phyloP scores from a whole-genome alignment of 371 early-diverging fungal genomes.

The Saksenaea vasiformis region DNA sequence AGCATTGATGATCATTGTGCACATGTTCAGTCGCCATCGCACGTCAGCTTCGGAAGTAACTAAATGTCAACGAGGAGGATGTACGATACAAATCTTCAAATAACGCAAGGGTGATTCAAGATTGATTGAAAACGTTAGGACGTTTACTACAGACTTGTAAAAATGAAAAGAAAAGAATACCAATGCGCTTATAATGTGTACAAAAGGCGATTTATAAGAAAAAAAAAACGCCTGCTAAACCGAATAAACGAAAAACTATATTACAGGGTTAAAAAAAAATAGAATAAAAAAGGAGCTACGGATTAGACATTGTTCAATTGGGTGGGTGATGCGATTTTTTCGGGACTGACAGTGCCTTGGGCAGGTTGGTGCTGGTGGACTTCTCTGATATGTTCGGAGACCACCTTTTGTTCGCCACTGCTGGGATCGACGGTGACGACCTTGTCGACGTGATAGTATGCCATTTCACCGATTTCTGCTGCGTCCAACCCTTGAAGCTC shows the following conservation, averaged over 20 bases:
- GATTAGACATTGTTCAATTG: conserved; percentile 19
- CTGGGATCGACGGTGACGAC: conserved; percentile 39
- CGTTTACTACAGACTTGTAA: background rate
- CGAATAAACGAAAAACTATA: conserved; percentile 4
- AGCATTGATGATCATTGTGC: conserved; percentile 2
- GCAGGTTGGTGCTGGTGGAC: conserved; percentile 16
- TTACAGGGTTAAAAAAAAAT: background rate
- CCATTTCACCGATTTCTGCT: conserved; percentile 79
- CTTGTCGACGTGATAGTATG: conserved; percentile 60
- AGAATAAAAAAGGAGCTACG: background rate
- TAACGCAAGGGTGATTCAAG: background rate
- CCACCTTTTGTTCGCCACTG: conserved; percentile 40
- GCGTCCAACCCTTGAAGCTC: conserved; percentile 78
- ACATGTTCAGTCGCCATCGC: background rate
- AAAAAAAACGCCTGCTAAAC: background rate
- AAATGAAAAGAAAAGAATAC: conserved; percentile 5
- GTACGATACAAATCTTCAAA: background rate
- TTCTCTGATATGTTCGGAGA: conserved; percentile 38
- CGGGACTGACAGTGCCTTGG: conserved; percentile 11
- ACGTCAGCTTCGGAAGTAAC: background rate
- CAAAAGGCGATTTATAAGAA: background rate
- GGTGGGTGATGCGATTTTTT: conserved; percentile 12
- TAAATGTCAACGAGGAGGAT: background rate
- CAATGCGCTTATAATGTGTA: background rate
- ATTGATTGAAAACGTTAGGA: background rate